Evolutionary conservation across 805 yeast genomes (phyloP), one percentile per base, ranked within the genome.

Genomic region (Suhomyces sp.): DNA sequence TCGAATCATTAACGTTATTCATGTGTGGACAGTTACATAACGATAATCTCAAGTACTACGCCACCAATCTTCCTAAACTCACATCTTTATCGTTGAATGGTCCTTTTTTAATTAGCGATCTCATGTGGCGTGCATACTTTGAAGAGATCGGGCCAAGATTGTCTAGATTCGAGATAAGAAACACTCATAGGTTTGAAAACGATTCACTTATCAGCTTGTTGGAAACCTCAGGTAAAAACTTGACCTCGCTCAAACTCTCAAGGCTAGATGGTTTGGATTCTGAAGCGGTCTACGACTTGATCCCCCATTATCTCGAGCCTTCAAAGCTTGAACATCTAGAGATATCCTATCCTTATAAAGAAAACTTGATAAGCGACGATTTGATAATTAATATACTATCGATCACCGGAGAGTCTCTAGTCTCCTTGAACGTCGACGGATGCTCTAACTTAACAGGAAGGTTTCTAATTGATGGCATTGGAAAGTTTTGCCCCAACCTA

Each of bases 11-110:
- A 44, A 86, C 86, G 0, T 72, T 94, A 45, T 83, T 84, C 54
- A 93, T 92, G 97, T 93, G 98, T 74, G 99, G 99, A 4, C 92
- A 88, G 60, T 71, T 94, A 41, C 90, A 87, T 60, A 88, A 88
- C 64, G 91, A 86, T 57, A 86, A 87, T 53, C 66, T 94, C 54
- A 64, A 74, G 15, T 87, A 90, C 64, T 82, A 80, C 55, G 79
- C 82, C 4, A 72, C 82, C 8, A 85, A 88, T 56, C 72, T 93
- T 42, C 70, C 71, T 0, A 69, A 79, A 29, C 72, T 94, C 46
- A 73, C 67, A 13, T 74, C 81, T 12, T 52, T 93, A 6, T 72
- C 79, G n/a, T 70, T 94, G 36, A 92, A 93, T 67, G 99, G 99
- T 0, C 90, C 97, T 0, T 94, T 94, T 65, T 71, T 94, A 58